Evolutionary conservation across 2,329 filamentous ascomycete genomes (phyloP), one percentile per base, ranked within the genome.

Genomic region (Alternaria brassicicola): DNA sequence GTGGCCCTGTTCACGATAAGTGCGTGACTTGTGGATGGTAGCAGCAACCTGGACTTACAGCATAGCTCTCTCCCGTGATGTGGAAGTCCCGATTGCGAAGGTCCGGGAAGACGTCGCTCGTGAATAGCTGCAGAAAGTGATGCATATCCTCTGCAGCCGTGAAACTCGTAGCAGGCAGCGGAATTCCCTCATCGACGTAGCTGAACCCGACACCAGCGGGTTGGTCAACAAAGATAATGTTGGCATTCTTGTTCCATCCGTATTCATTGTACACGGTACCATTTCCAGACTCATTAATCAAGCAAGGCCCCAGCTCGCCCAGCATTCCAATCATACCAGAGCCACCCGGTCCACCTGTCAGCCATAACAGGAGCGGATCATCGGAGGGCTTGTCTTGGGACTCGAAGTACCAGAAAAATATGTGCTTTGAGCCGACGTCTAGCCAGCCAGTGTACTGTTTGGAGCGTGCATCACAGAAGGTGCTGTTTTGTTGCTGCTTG

Each of bases 11-110:
- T 33, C 75, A 52, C 9, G 26, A 33, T 42, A 3, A 51, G 48
- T 42, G 2, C 8, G 8, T 35, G 26, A 31, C 17, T 17, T 28
- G 53, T 13, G 15, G 52, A n/a, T 17, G 36, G 33, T 47, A 23
- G 6, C 21, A n/a, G 2, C n/a, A 21, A 47, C 10, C 41, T 8
- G 28, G 9, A 71, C 72, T 64, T 65, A 80, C 78, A n/a, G 73
- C 82, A 70, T 82, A 84, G 55, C 78, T 81, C 59, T 84, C 82
- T 0, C 82, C 82, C 0, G 82, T 79, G 26, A 84, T 78, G 42
- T 83, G 79, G 26, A 85, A 76, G 4, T 79, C 74, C 3, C 73
- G 66, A 1, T 75, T 52, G 28, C 65, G 62, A 17, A 79, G 66
- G 8, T 79, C 66, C 0, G 82, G 81, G 52, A 84, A 83, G 0